Percentiles rank a stretch among this genome's conserved stretches.
phyloP scores from a whole-genome alignment of 495 filamentous ascomycete genomes.

The Penicillium desertorum region DNA sequence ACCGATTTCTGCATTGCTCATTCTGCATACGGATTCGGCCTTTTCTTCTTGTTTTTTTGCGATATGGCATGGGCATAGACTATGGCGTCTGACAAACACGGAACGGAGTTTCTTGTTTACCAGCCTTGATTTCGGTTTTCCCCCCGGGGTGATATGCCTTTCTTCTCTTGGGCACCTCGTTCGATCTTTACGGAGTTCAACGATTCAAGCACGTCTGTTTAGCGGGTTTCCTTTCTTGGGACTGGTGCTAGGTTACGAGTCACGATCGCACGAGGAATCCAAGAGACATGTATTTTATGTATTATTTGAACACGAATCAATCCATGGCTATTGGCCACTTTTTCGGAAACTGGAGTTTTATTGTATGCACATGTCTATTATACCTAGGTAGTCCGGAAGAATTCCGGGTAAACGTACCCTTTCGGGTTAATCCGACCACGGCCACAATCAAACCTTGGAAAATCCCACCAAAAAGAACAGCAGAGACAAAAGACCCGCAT shows the following conservation, averaged over 20 bases:
- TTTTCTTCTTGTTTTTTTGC: slow-evolving; percentile 22
- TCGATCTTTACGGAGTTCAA: slow-evolving; percentile 8
- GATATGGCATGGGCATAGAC: slow-evolving; percentile 39
- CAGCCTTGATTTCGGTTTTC: slow-evolving; percentile 12
- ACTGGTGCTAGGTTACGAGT: slow-evolving; percentile 9
- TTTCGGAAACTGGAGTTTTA: neutral
- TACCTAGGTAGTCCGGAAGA: slow-evolving; percentile 22
- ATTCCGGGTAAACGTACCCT: slow-evolving; percentile 30
- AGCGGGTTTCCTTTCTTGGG: neutral
- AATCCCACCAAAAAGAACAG: slow-evolving; percentile 42
- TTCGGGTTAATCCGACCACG: slow-evolving; percentile 20
- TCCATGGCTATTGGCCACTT: neutral
- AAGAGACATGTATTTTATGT: slow-evolving; percentile 36
- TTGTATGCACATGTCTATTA: slow-evolving; percentile 1
- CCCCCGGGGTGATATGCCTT: slow-evolving; percentile 12
- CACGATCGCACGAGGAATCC: slow-evolving; percentile 25
- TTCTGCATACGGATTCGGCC: slow-evolving; percentile 11
- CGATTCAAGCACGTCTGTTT: slow-evolving; percentile 9
- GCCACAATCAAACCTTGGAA: slow-evolving; percentile 37
- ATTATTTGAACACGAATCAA: slow-evolving; percentile 28
- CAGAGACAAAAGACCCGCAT: slow-evolving; percentile 31
- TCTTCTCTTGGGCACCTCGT: slow-evolving; percentile 24
- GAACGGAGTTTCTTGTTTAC: slow-evolving; percentile 32
- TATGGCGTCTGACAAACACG: slow-evolving; percentile 39
- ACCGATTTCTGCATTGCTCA: slow-evolving; percentile 1